Conservation (phyloP, 345 rosid species). For the Atalantia buxifolia region DNA sequence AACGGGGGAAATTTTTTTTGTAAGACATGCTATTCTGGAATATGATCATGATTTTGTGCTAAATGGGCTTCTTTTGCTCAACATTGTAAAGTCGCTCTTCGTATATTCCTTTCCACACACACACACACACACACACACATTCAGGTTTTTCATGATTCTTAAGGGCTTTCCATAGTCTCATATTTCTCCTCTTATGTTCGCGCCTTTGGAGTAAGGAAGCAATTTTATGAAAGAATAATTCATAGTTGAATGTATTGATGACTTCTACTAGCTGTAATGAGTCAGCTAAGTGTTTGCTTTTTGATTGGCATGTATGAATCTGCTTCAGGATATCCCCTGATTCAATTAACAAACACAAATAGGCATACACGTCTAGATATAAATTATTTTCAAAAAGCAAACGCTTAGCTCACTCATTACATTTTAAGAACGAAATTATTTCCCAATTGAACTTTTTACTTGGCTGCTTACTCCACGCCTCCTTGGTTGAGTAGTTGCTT, state of each 20-base stretch:
- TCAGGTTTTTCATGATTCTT: background rate
- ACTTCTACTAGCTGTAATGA: background rate
- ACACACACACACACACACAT: no score
- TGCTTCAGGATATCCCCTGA: background rate
- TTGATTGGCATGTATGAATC: background rate
- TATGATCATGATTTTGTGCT: background rate
- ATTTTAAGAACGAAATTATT: background rate
- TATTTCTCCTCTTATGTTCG: background rate
- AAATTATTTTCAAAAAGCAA: background rate
- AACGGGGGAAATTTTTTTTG: background rate
- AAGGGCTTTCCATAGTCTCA: background rate
- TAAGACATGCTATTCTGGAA: background rate
- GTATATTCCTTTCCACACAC: no score
- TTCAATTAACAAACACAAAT: background rate
- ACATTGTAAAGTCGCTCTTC: background rate
- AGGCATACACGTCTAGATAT: background rate
- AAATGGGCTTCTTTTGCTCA: background rate
- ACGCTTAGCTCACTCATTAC: no score
- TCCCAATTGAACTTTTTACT: background rate
- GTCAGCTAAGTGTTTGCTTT: background rate
- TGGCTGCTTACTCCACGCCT: background rate
- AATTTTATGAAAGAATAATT: background rate
- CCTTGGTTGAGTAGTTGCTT: background rate
- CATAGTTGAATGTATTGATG: background rate
- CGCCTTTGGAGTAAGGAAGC: background rate